These are phyloP conservation scores for Picea abies DNA, from an alignment of 83 land plant species.

Conservation along the genomic window DNA sequence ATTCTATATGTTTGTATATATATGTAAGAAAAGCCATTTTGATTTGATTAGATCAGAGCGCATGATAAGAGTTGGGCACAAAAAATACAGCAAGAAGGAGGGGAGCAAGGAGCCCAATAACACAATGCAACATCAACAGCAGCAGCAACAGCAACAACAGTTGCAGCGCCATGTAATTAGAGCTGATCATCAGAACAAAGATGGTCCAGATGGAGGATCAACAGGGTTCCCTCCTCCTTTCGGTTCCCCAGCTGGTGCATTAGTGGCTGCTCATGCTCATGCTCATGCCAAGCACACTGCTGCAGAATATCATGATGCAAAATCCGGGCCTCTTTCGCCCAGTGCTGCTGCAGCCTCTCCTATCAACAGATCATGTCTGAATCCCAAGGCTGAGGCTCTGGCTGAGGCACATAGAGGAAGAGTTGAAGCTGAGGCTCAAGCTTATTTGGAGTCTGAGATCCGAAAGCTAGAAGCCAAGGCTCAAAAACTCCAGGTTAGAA, in stretches of 20 bases:
- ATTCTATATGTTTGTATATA: too few species aligned
- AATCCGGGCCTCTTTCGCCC: background rate
- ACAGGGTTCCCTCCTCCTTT: too few species aligned
- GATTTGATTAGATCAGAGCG: too few species aligned
- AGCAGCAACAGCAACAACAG: too few species aligned
- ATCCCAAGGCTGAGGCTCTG: constrained; percentile 20
- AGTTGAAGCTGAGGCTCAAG: constrained; percentile 38
- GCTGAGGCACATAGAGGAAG: constrained; percentile 40
- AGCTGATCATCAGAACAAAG: too few species aligned
- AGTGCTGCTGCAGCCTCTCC: background rate
- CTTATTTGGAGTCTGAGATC: constrained; percentile 32
- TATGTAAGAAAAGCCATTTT: too few species aligned
- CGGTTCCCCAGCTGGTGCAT: background rate
- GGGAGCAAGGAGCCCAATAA: too few species aligned
- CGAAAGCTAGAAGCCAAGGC: constrained; percentile 38
- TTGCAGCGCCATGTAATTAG: too few species aligned
- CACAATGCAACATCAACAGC: too few species aligned
- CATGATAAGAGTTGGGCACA: too few species aligned
- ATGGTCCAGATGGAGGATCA: too few species aligned
- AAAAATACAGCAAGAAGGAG: too few species aligned
- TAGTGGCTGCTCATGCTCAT: background rate
- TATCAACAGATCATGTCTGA: background rate
- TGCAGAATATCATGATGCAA: background rate
- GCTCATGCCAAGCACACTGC: background rate
- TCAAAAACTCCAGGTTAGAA: constrained; percentile 17